These are phyloP conservation scores for Fusarium equiseti DNA, from an alignment of 2,329 filamentous ascomycete genomes.

Conservation along the genomic window DNA sequence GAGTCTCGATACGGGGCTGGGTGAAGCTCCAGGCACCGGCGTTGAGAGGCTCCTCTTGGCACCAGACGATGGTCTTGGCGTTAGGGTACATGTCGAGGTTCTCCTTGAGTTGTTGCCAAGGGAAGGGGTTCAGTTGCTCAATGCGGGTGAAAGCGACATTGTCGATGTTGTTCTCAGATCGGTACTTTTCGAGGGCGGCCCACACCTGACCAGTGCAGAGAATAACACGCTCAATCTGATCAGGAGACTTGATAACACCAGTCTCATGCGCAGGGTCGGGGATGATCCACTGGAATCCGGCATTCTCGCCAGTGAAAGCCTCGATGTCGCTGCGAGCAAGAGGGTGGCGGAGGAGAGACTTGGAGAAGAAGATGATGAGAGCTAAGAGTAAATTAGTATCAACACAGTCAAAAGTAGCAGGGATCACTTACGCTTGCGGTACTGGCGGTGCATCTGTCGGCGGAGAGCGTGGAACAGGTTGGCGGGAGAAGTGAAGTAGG, in stretches of 20 bases:
- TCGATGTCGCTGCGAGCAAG: conserved; percentile 89
- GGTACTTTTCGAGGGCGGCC: conserved; percentile 89
- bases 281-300: conserved; percentile 97
- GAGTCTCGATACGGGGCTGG: conserved; percentile 96
- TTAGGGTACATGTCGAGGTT: conserved; percentile 98
- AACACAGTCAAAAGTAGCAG: background rate
- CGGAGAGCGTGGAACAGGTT: conserved; percentile 97
- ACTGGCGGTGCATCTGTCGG: conserved; percentile 98
- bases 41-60: conserved; percentile 97
- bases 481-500: conserved; percentile 94
- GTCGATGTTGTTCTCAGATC: conserved; percentile 85
- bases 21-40: conserved; percentile 96
- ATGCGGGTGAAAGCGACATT: conserved; percentile 94
- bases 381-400: conserved; percentile 58
- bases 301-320: conserved; percentile 85
- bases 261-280: conserved; percentile 86
- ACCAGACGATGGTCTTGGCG: conserved; percentile 97
- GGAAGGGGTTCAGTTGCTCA: conserved; percentile 99
- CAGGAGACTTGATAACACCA: conserved; percentile 78
- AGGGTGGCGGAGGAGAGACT: conserved; percentile 94
- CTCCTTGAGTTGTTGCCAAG: conserved; percentile 95
- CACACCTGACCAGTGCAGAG: conserved; percentile 97
- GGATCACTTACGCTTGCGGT: conserved; percentile 89
- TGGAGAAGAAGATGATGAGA: conserved; percentile 98
- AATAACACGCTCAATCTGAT: conserved; percentile 93